These are phyloP conservation scores for Daedaleopsis nitida DNA, from an alignment of 768 basidiomycete species.

Conservation along the genomic window DNA sequence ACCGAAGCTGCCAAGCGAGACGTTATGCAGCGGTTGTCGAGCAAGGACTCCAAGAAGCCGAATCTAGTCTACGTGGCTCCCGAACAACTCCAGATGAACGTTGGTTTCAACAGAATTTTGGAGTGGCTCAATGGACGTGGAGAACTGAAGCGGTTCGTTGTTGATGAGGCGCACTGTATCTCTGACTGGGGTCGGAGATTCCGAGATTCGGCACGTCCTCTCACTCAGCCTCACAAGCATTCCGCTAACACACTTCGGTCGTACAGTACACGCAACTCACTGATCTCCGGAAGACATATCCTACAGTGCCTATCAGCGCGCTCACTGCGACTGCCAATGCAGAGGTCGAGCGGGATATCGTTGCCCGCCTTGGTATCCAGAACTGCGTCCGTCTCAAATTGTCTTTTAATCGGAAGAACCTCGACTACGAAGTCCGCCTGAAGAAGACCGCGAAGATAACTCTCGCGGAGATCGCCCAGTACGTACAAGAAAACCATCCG, in stretches of 20 bases:
- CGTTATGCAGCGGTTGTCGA: conserved; percentile 47
- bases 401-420: conserved; percentile 94
- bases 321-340: conserved; percentile 93
- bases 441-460: conserved; percentile 43
- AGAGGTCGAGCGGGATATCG: conserved; percentile 78
- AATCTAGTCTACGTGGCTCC: conserved; percentile 88
- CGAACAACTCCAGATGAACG: conserved; percentile 76
- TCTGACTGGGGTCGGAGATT: conserved; percentile 95
- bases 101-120: conserved; percentile 56
- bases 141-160: conserved; percentile 83
- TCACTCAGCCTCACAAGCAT: not conserved
- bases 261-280: conserved; percentile 69
- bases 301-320: conserved; percentile 89
- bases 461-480: conserved; percentile 63
- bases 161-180: conserved; percentile 97
- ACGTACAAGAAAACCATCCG: conserved; percentile 60
- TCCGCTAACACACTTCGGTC: not conserved
- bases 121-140: conserved; percentile 53
- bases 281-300: conserved; percentile 71
- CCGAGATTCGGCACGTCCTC: conserved; percentile 66
- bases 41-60: conserved; percentile 44
- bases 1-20: conserved; percentile 37
- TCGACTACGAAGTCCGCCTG: conserved; percentile 67
- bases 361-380: conserved; percentile 62
- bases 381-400: conserved; percentile 65